A percentile compares a stretch with the other conserved stretches of the same genome.
Evolutionary conservation across 148 eudicot genomes (phyloP).

Genomic region (Rhododendron ovatum): DNA sequence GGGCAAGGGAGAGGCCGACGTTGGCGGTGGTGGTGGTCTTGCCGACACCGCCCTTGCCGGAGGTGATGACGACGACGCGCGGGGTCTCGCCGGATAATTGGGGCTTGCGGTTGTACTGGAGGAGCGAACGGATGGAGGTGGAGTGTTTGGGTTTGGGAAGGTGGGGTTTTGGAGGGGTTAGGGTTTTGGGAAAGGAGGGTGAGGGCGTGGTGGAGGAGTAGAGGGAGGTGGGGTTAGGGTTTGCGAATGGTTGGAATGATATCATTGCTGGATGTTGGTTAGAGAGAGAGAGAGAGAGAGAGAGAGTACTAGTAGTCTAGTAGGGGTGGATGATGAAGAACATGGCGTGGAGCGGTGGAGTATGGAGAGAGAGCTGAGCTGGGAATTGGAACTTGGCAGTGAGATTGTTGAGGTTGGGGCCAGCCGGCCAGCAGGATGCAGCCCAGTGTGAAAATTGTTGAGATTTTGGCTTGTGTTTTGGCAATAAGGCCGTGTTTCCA

Average conservation of each 20-base stretch:
- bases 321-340: background rate
- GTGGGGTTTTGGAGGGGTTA: background rate
- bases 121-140: conserved; percentile 27
- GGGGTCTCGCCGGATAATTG: conserved; percentile 78
- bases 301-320: background rate
- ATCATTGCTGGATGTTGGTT: conserved; percentile 10
- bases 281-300: background rate
- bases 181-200: background rate
- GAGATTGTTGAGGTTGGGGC: background rate
- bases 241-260: conserved; percentile 17
- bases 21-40: conserved; percentile 98
- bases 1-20: conserved; percentile 89
- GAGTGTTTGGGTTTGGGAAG: background rate
- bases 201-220: background rate
- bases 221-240: conserved; percentile 11
- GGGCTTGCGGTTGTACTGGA: conserved; percentile 82
- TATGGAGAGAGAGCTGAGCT: background rate
- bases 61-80: conserved; percentile 82
- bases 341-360: background rate
- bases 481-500: too few relatives aligned
- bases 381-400: background rate
- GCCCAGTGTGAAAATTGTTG: background rate
- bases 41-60: conserved; percentile 97
- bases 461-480: too few relatives aligned
- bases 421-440: background rate